phyloP scores from a whole-genome alignment of 1,284 basidiomycete species.

The Irpex sp. region DNA sequence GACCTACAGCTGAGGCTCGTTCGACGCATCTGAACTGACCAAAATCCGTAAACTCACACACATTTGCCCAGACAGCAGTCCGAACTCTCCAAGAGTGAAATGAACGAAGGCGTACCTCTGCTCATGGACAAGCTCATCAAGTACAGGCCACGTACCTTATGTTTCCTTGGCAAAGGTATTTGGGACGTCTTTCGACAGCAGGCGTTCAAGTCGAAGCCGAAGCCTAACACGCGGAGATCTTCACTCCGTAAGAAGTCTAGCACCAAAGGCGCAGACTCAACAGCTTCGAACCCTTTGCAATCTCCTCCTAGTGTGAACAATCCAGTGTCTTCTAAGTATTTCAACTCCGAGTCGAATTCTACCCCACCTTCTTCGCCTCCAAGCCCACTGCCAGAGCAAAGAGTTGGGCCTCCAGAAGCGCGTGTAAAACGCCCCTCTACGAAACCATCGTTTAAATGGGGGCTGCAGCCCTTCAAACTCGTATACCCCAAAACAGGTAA shows the following conservation, averaged over 20 bases:
- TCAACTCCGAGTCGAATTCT: background rate
- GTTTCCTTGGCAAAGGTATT: slow-evolving; percentile 6
- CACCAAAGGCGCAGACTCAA: background rate
- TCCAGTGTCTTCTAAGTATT: background rate
- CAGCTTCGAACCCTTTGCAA: background rate
- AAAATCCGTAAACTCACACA: too few species aligned
- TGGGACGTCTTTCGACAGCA: slow-evolving; percentile 8
- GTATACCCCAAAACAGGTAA: slow-evolving; percentile 3
- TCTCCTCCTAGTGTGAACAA: background rate
- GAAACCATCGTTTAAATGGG: slow-evolving; percentile 5
- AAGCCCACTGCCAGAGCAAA: background rate
- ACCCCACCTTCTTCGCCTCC: background rate
- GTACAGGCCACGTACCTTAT: slow-evolving; percentile 7
- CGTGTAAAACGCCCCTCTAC: background rate
- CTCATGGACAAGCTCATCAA: slow-evolving; percentile 8
- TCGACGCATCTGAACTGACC: too few species aligned
- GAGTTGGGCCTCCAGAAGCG: background rate
- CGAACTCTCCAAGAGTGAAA: slow-evolving; percentile 9
- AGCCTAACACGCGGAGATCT: background rate
- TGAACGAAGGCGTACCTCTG: slow-evolving; percentile 6
- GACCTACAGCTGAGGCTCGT: slow-evolving; percentile 2
- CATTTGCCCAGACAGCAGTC: slow-evolving; percentile 10
- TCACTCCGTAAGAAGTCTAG: background rate
- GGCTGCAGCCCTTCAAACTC: slow-evolving; percentile 11
- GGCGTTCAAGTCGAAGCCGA: background rate